phyloP scores from a whole-genome alignment of 179 eudicot genomes.

The Sideroxylon spinosum region DNA sequence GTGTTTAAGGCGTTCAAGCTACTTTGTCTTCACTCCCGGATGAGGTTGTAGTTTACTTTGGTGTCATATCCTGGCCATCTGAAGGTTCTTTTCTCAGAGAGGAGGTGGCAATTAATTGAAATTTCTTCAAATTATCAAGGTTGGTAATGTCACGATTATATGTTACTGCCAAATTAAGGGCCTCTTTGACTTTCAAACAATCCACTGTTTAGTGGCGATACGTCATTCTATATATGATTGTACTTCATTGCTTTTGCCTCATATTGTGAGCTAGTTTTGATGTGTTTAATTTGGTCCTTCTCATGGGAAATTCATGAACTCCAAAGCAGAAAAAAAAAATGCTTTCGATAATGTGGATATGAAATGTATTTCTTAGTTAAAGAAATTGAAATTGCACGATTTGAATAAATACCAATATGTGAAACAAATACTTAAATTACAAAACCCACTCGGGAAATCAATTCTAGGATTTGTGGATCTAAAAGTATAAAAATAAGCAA shows the following conservation, averaged over 20 bases:
- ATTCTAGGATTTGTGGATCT: no score
- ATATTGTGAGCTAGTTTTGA: neutral
- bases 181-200: neutral
- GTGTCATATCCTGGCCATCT: constrained; percentile 64
- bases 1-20: constrained; percentile 66
- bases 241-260: no score
- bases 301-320: no score
- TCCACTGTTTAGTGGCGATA: neutral
- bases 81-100: constrained; percentile 73
- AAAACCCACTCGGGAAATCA: no score
- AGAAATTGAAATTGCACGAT: neutral
- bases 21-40: constrained; percentile 81
- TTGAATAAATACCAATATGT: no score
- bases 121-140: constrained; percentile 82
- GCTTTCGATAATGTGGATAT: neutral
- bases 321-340: no score
- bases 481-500: no score
- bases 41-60: constrained; percentile 79
- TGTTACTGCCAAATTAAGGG: neutral
- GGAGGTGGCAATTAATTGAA: constrained; percentile 66
- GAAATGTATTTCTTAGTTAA: neutral
- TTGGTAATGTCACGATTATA: constrained; percentile 10
- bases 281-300: neutral
- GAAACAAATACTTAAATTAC: no score
- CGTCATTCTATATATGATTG: neutral